Evolutionary conservation across 768 basidiomycete genomes (phyloP).

Genomic region (Nidula microcarpa): DNA sequence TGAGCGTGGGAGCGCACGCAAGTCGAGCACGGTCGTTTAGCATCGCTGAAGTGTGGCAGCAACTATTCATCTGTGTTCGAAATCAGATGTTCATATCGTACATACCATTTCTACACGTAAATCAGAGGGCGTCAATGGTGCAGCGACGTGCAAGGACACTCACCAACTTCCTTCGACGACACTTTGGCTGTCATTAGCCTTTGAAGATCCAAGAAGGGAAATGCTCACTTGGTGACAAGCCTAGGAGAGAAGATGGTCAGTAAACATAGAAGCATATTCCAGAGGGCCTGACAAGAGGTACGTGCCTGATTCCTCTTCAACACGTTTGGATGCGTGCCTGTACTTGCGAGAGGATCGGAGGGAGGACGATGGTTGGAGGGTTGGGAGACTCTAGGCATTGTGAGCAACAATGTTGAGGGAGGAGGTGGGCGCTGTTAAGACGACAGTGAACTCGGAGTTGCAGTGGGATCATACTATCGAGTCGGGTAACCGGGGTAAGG

Average conservation of each 20-base stretch:
- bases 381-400: slow-evolving; percentile 36
- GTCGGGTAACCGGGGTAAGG: background rate
- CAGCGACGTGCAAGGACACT: slow-evolving; percentile 16
- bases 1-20: slow-evolving; percentile 75
- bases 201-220: slow-evolving; percentile 6
- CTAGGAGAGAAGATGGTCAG: slow-evolving; percentile 18
- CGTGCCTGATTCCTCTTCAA: slow-evolving; percentile 51
- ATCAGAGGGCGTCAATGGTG: slow-evolving; percentile 4
- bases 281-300: slow-evolving; percentile 2
- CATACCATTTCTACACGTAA: slow-evolving; percentile 57
- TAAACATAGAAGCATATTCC: background rate
- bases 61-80: background rate
- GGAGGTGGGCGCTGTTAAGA: background rate
- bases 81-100: background rate
- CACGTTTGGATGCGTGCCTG: slow-evolving; percentile 39
- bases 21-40: slow-evolving; percentile 73
- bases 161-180: slow-evolving; percentile 72
- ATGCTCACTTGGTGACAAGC: slow-evolving; percentile 51
- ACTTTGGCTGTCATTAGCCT: slow-evolving; percentile 37
- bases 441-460: background rate
- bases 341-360: slow-evolving; percentile 19
- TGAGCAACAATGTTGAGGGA: background rate
- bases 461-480: background rate
- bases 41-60: slow-evolving; percentile 45
- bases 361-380: slow-evolving; percentile 18